Conservation (phyloP, 768 basidiomycete genomes). For the Termitomyces sp. region DNA sequence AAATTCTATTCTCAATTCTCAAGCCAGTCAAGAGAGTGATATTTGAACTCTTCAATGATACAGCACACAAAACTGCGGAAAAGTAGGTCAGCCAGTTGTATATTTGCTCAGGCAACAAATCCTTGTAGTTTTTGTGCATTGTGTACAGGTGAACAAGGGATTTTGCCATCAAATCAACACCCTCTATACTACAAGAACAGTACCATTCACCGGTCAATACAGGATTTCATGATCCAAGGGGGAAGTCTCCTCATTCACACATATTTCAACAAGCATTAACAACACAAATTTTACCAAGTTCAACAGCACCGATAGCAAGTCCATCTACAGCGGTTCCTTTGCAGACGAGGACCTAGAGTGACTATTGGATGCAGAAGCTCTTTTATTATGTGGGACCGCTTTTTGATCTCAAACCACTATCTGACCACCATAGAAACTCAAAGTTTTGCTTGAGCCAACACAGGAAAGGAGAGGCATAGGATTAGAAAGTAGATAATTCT, state of each 20-base stretch:
- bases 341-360: conserved; percentile 69
- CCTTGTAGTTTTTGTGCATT: conserved; percentile 69
- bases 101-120: conserved; percentile 3
- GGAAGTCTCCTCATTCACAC: conserved; percentile 44
- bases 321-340: conserved; percentile 74
- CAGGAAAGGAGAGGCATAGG: no score
- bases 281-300: conserved; percentile 66
- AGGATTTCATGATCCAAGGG: conserved; percentile 77
- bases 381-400: no score
- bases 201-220: conserved; percentile 75
- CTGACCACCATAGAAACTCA: no score
- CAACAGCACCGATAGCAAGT: conserved; percentile 79
- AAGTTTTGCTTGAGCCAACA: no score
- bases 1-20: conserved; percentile 5
- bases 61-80: conserved; percentile 71
- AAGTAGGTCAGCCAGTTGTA: conserved; percentile 44
- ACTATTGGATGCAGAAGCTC: conserved; percentile 61
- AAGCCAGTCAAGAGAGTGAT: conserved; percentile 49
- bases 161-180: conserved; percentile 53
- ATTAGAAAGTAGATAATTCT: no score
- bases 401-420: no score
- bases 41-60: conserved; percentile 73
- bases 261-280: not conserved
- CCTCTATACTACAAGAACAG: conserved; percentile 82
- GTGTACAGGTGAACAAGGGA: conserved; percentile 82